phyloP scores from a whole-genome alignment of 2,329 filamentous ascomycete species.

The Sordariomycetes sp. region DNA sequence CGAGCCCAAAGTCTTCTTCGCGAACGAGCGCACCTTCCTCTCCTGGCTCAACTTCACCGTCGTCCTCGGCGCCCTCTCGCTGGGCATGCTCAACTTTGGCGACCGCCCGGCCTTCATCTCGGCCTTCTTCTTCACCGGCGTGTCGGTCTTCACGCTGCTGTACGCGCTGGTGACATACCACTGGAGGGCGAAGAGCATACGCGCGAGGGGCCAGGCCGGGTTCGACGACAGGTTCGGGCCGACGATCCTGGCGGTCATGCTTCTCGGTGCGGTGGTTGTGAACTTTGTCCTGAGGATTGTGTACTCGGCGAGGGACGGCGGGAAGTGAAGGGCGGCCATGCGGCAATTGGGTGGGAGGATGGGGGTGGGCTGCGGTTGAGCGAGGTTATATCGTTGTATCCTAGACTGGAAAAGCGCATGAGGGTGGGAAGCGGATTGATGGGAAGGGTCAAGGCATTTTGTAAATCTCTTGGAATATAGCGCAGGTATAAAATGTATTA shows the following conservation, averaged over 20 bases:
- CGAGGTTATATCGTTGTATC: not conserved
- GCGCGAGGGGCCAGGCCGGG: slow-evolving; percentile 81
- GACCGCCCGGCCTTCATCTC: slow-evolving; percentile 90
- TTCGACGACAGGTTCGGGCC: slow-evolving; percentile 96
- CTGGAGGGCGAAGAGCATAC: slow-evolving; percentile 90
- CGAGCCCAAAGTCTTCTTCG: slow-evolving; percentile 99
- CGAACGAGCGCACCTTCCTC: slow-evolving; percentile 97
- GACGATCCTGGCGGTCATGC: slow-evolving; percentile 75
- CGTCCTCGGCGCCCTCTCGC: slow-evolving; percentile 89
- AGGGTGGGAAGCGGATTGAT: not conserved
- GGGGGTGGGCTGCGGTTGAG: not conserved
- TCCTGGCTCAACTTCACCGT: slow-evolving; percentile 99
- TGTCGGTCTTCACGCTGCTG: slow-evolving; percentile 90
- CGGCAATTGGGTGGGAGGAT: not conserved
- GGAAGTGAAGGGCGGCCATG: slow-evolving; percentile 9
- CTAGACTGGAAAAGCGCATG: not conserved
- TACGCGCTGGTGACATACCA: slow-evolving; percentile 95
- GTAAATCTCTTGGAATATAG: not conserved
- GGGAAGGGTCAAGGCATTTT: no score
- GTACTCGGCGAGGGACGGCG: slow-evolving; percentile 30
- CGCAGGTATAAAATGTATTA: not conserved
- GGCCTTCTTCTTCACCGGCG: slow-evolving; percentile 84
- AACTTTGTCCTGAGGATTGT: slow-evolving; percentile 82
- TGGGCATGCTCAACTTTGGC: slow-evolving; percentile 97
- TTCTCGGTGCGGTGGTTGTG: slow-evolving; percentile 82